A percentile compares a stretch with the other conserved stretches of the same genome.
These are phyloP conservation scores for Gossypium arboreum DNA, from an alignment of 345 rosid species.

Conservation along the genomic window DNA sequence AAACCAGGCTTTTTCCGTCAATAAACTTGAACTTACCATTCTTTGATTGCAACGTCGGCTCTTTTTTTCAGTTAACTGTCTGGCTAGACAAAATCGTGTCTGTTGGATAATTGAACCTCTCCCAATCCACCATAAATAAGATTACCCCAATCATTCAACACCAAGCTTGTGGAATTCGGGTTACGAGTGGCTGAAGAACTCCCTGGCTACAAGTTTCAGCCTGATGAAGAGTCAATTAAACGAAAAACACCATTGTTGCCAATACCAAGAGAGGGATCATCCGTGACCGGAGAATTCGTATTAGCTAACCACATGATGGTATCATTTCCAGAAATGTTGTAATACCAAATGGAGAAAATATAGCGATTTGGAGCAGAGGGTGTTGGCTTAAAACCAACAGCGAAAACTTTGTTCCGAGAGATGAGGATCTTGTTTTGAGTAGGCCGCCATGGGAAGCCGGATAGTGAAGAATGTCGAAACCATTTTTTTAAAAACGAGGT, in stretches of 20 bases:
- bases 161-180: constrained; percentile 30
- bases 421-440: constrained; percentile 29
- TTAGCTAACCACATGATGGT: constrained; percentile 44
- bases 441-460: constrained; percentile 43
- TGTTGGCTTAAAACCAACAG: background rate
- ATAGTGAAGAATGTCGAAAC: background rate
- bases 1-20: constrained; percentile 20
- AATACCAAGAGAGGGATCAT: constrained; percentile 28
- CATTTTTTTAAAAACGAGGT: too few relatives aligned
- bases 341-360: constrained; percentile 52
- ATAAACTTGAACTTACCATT: constrained; percentile 42
- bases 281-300: constrained; percentile 8
- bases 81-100: constrained; percentile 52
- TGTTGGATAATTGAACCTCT: constrained; percentile 36
- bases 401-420: constrained; percentile 44
- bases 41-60: constrained; percentile 21
- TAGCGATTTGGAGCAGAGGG: background rate
- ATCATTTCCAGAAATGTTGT: constrained; percentile 13
- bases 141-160: constrained; percentile 32
- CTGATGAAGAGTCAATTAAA: constrained; percentile 25
- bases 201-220: constrained; percentile 25
- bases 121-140: constrained; percentile 36
- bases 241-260: constrained; percentile 25
- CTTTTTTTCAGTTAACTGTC: constrained; percentile 14
- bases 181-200: background rate